phyloP scores from a whole-genome alignment of 192 early-diverging fungal genomes.

The Physocladia obscura region DNA sequence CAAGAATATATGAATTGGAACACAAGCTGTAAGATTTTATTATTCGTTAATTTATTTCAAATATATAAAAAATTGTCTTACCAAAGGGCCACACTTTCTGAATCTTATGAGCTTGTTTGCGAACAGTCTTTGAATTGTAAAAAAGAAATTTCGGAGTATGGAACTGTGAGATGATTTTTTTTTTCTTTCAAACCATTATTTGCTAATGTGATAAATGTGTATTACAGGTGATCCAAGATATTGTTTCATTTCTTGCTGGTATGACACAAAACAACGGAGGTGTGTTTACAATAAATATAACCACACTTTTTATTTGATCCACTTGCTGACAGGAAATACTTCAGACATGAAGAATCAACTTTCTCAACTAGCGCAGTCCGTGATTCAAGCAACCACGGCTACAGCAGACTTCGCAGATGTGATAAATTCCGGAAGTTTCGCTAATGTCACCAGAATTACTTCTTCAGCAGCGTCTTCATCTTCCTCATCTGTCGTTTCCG shows the following conservation, averaged over 20 bases:
- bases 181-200: too few species aligned
- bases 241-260: constrained; percentile 30
- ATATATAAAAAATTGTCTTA: neutral
- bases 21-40: constrained; percentile 33
- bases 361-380: neutral
- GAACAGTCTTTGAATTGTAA: constrained; percentile 31
- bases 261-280: constrained; percentile 4
- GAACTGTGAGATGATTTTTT: neutral
- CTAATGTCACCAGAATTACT: too few species aligned
- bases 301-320: too few species aligned
- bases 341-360: neutral
- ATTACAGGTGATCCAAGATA: constrained; percentile 31
- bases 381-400: neutral
- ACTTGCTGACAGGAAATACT: too few species aligned
- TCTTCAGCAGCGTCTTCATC: too few species aligned
- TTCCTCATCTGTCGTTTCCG: too few species aligned
- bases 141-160: constrained; percentile 31
- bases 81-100: constrained; percentile 35
- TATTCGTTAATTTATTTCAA: neutral
- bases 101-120: constrained; percentile 39
- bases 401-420: neutral
- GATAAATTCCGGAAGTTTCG: too few species aligned
- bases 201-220: too few species aligned
- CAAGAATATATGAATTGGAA: constrained; percentile 31
- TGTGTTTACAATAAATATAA: too few species aligned